Evolutionary conservation across 192 early-diverging fungal genomes (phyloP), one percentile per base, ranked within the genome.

Genomic region (Phycomyces nitens): DNA sequence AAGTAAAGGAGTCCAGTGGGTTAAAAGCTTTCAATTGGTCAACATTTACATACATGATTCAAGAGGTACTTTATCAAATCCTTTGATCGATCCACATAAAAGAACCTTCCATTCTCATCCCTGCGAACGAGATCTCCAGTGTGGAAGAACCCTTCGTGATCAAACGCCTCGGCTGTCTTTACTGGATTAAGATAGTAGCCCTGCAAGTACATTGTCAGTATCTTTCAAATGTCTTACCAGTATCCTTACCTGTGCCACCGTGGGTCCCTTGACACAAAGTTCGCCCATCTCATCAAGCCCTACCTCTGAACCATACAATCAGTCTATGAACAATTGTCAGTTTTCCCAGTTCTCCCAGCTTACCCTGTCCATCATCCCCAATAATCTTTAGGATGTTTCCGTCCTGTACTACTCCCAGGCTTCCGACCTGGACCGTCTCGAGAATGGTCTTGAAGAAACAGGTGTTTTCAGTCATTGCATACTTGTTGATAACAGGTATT

Each of bases 31-130:
- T n/a, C n/a, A n/a, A n/a, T n/a, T n/a, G 11, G 15, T 22, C 5
- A 11, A 27, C n/a, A 21, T 7, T 7, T 21, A 59, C 42, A 43
- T 62, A 91, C 84, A 42, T 91, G 87, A 64, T 85, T 79, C 7
- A 86, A 69, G 59, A 89, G 88, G 34, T 69, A 57, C 38, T 61
- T 63, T 27, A 61, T 69, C 16, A 69, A 39, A 11, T 89, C 88
- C 70, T 90, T 91, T 51, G 87, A 59, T n/a, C 95, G 89, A 67
- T 92, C 89, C 5, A 83, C 81, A 26, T 88, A 81, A 66, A 75
- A 87, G 60, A 87, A 85, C 53, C 83, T 64, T 18, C 84, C 84
- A 15, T 84, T 56, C 53, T 88, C 80, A 9, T 75, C 78, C 40
- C 41, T 18, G 0, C 73, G 53, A 7, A 75, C 84, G 58, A 90